Base-by-base conservation (phyloP, 129 eudicot species). In the Erigeron canadensis region DNA sequence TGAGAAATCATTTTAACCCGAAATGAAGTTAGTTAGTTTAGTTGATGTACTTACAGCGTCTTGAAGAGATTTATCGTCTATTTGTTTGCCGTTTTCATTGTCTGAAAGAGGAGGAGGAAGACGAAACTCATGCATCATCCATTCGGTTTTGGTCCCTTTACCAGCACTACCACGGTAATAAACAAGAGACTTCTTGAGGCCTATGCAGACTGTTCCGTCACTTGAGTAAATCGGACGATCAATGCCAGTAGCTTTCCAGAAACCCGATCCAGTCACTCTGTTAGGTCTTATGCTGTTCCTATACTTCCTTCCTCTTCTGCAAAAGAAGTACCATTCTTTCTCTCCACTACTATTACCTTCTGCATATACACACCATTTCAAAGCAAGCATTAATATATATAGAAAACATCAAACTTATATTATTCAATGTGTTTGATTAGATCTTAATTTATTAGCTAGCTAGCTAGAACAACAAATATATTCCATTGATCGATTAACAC, bases 161-260 rank as follows among this genome's bases (percentile, higher is more conserved):
- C 96, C 96, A 6, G 96, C 96, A 34, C 87, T 86, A 0, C 96
- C 96, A 3, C 91, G 87, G 56, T 89, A 89, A 22, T 86, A 89
- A 44, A 89, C 96, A 11, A 89, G 81, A 2, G 96, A 89, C 70
- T 89, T 89, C 85, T 89, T 89, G 47, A 89, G 79, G 43, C 96
- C 96, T 65, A 92, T 84, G 72, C 91, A 89, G 8, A 67, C 59
- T 4, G 79, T 77, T 63, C 81, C 77, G 17, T 79, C 75, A 53
- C 67, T 67, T 11, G 86, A 79, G 71, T 86, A 85, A 17, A 92
- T 82, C 0, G 98, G 96, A 23, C 81, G 73, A 51, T 91, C 97
- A 38, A 92, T 92, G 28, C 98, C 98, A 0, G 96, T 93, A 22
- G 98, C 98, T 65, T 93, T 93, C 98, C 98, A 93, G 65, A 93